Evolutionary conservation across 2,329 filamentous ascomycete genomes (phyloP).

Genomic region (Zymoseptoria passerinii): DNA sequence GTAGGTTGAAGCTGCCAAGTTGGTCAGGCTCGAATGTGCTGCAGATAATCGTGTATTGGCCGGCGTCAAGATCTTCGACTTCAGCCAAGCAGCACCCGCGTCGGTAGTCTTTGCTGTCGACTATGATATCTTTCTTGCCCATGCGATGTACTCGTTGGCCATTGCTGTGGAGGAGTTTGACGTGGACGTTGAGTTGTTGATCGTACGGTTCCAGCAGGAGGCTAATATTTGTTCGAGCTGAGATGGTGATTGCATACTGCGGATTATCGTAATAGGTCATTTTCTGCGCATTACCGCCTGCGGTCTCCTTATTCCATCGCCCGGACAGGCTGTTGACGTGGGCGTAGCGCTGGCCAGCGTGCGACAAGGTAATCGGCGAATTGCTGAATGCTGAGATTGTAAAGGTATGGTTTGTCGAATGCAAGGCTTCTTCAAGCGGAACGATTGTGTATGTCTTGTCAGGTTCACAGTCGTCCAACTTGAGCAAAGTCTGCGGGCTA

Average conservation of each 20-base stretch:
- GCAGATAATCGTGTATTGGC: constrained; percentile 78
- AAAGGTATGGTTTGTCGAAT: constrained; percentile 68
- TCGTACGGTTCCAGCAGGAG: constrained; percentile 64
- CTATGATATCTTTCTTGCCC: constrained; percentile 66
- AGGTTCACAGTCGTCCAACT: constrained; percentile 56
- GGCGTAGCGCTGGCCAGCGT: constrained; percentile 53
- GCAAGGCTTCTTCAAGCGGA: constrained; percentile 70
- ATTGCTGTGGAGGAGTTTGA: constrained; percentile 72
- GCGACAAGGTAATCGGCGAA: constrained; percentile 50
- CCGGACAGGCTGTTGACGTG: constrained; percentile 52
- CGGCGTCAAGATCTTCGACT: constrained; percentile 52
- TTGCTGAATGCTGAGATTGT: constrained; percentile 76
- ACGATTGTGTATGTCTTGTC: constrained; percentile 54
- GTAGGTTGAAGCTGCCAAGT: constrained; percentile 63
- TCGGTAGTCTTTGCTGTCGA: constrained; percentile 81
- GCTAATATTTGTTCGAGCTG: constrained; percentile 53
- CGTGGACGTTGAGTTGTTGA: constrained; percentile 65
- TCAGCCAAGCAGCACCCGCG: constrained; percentile 67
- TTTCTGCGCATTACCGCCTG: constrained; percentile 75
- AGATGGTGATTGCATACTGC: constrained; percentile 63
- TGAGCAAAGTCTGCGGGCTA: constrained; percentile 81
- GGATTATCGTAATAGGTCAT: constrained; percentile 76
- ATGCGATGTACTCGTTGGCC: constrained; percentile 64
- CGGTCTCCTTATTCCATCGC: constrained; percentile 68
- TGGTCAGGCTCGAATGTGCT: constrained; percentile 84